Evolutionary conservation across 176 grass and related monocot species (phyloP).

Genomic region (sorghum (Sorghum bicolor)): Sorghum_bicolor_NCBIv3 NC_012877.2:58381501-58382000

Average conservation of each 20-base stretch:
- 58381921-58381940: slow-evolving; percentile 18
- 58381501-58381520: not conserved
- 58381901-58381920: slow-evolving; percentile 6
- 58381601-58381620: slow-evolving; percentile 23
- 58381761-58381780: slow-evolving; percentile 37
- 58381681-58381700: slow-evolving; percentile 58
- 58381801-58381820: slow-evolving; percentile 31
- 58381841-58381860: slow-evolving; percentile 63
- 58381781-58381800: slow-evolving; percentile 56
- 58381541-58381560: slow-evolving; percentile 15
- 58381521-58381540: slow-evolving; percentile 11
- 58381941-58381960: not conserved
- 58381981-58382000: not conserved
- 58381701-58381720: slow-evolving; percentile 38
- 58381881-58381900: slow-evolving; percentile 16
- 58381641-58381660: slow-evolving; percentile 72
- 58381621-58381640: slow-evolving; percentile 55
- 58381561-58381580: slow-evolving; percentile 12
- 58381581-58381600: not conserved
- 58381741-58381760: slow-evolving; percentile 22
- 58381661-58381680: slow-evolving; percentile 65
- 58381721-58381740: slow-evolving; percentile 50
- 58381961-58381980: slow-evolving; percentile 10
- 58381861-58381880: slow-evolving; percentile 88
- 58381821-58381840: slow-evolving; percentile 64